These are phyloP conservation scores for Botrytis aclada DNA, from an alignment of 2,329 filamentous ascomycete genomes.

Conservation along the genomic window DNA sequence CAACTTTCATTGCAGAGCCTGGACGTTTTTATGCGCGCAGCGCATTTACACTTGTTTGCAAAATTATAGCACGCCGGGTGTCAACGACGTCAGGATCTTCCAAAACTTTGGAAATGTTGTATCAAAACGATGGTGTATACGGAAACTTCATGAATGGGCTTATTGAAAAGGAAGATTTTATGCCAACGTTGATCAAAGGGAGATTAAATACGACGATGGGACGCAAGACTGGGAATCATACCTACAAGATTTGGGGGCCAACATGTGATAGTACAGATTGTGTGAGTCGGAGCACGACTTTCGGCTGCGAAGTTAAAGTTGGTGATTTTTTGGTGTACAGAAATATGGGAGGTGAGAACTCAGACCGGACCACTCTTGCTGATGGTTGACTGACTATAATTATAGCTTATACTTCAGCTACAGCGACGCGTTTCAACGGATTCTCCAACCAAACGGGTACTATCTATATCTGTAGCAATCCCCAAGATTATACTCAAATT, in stretches of 20 bases:
- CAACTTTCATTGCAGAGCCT: neutral
- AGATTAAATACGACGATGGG: neutral
- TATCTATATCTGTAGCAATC: neutral
- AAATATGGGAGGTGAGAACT: neutral
- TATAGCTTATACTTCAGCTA: constrained; percentile 5
- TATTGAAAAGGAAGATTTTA: neutral
- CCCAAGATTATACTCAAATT: neutral
- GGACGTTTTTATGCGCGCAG: neutral
- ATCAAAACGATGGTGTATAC: constrained; percentile 7
- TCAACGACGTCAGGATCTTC: neutral
- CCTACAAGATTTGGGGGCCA: neutral
- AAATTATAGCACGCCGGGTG: neutral
- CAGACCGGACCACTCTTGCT: neutral
- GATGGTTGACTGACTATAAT: neutral
- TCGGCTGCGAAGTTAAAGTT: neutral
- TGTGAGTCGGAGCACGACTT: neutral
- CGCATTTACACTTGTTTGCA: neutral
- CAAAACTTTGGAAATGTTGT: neutral
- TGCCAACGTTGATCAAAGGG: neutral
- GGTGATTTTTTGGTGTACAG: neutral
- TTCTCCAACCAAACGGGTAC: neutral
- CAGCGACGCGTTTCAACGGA: neutral
- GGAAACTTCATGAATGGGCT: neutral
- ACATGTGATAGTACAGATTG: neutral
- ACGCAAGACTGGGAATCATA: neutral